phyloP scores from a whole-genome alignment of 495 filamentous ascomycete genomes.

The Rhizodiscina lignyota region DNA sequence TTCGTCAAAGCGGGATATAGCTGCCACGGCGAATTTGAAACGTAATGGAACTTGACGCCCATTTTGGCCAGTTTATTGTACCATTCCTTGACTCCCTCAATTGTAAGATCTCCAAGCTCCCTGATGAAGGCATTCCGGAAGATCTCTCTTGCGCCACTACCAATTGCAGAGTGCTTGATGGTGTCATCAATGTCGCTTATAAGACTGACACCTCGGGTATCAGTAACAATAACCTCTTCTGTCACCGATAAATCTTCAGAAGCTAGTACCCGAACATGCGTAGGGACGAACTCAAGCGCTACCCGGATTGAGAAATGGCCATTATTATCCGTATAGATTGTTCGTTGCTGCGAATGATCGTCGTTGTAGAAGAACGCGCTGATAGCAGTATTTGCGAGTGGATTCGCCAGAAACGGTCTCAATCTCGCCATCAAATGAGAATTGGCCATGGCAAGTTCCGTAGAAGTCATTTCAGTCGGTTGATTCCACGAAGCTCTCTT shows the following conservation, averaged over 20 bases:
- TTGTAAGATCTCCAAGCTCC: constrained; percentile 60
- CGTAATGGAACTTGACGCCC: constrained; percentile 80
- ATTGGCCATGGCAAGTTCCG: constrained; percentile 67
- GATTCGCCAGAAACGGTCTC: constrained; percentile 74
- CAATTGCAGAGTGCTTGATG: constrained; percentile 87
- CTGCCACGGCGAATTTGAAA: constrained; percentile 93
- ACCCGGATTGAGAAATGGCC: constrained; percentile 73
- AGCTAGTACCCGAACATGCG: constrained; percentile 71
- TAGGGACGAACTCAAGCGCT: constrained; percentile 75
- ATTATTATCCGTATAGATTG: constrained; percentile 61
- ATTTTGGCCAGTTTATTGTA: constrained; percentile 57
- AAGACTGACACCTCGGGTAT: constrained; percentile 69
- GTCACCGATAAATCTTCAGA: constrained; percentile 70
- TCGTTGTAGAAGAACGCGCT: constrained; percentile 92
- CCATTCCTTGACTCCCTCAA: constrained; percentile 82
- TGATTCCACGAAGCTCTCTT: constrained; percentile 33
- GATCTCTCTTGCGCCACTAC: constrained; percentile 73
- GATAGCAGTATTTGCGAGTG: constrained; percentile 53
- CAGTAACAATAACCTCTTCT: constrained; percentile 56
- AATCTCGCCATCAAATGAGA: constrained; percentile 71
- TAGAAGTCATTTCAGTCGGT: constrained; percentile 41
- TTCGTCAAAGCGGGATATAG: constrained; percentile 73
- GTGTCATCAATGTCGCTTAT: constrained; percentile 99
- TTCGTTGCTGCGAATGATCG: constrained; percentile 55
- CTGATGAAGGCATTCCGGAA: constrained; percentile 91